Base-by-base conservation (phyloP, 2,329 filamentous ascomycete species). In the Aspergillus aculeatus region DNA sequence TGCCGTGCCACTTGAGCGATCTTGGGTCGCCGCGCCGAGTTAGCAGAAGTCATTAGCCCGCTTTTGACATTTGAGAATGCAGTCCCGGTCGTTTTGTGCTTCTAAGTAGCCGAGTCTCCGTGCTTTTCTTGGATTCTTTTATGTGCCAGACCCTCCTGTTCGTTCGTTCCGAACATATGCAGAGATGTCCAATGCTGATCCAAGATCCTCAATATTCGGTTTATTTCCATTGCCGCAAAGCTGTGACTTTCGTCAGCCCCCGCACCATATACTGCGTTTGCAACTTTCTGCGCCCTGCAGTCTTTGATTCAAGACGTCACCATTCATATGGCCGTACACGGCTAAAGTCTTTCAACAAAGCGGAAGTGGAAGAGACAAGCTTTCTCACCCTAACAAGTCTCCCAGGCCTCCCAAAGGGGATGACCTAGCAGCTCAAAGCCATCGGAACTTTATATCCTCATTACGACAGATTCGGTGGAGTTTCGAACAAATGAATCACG, bases 131-230 rank as follows among this genome's bases (percentile, higher is more conserved):
- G 16, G 14, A 9, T 23, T 53, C 24, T n/a, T 10, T 24, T 23
- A 31, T 23, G 11, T 44, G 38, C 24, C 52, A 19, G 3, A 19
- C 16, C 16, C 7, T 44, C 16, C 6, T 19, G 16, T 44, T 44
- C 35, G 38, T 31, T 52, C 48, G 26, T 32, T 50, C 49, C 54
- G 59, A 61, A 63, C 60, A 61, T 66, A 74, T 73, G 71, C 71
- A 73, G 48, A 69, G 70, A 62, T 74, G 71, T 75, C 71, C 68
- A 72, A 75, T 65, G 62, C 56, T 55, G 57, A 53, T 57, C 56
- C 58, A 50, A 58, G 61, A 66, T 64, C 57, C 63, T 66, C 62
- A 61, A 62, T 59, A 65, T 63, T 62, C 68, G 66, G 66, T 67
- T 64, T 54, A 54, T 61, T 47, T 63, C 56, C 51, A 57, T 58